These are phyloP conservation scores for Ministeria vibrans DNA, from an alignment of 78 protist genomes.

Conservation along the genomic window DNA sequence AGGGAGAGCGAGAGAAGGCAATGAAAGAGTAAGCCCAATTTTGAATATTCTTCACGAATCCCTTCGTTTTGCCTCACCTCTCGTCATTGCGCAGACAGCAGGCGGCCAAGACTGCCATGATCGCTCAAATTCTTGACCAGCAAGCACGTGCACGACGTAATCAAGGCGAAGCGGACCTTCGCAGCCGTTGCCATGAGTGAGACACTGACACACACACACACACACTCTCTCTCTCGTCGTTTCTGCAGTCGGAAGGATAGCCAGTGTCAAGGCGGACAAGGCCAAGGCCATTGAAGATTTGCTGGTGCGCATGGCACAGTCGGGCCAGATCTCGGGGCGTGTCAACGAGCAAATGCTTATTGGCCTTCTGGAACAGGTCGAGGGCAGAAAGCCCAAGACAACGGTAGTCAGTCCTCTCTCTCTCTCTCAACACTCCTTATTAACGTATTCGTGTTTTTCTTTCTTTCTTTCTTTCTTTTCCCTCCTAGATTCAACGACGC, in stretches of 20 bases:
- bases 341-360: neutral
- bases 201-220: neutral
- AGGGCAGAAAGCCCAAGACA: neutral
- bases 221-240: neutral
- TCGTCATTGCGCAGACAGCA: too few species aligned
- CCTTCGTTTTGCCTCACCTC: too few species aligned
- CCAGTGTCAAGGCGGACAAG: conserved; percentile 26
- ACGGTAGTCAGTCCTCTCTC: too few species aligned
- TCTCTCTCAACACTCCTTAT: too few species aligned
- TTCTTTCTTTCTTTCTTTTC: too few species aligned
- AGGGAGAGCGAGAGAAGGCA: too few species aligned
- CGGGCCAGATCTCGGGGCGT: neutral
- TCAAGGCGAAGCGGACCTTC: too few species aligned
- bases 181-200: neutral
- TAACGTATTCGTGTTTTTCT: too few species aligned
- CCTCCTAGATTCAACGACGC: too few species aligned
- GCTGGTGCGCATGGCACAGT: conserved; percentile 17
- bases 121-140: neutral
- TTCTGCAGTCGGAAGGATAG: conserved; percentile 8
- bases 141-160: neutral
- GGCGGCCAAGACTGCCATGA: too few species aligned
- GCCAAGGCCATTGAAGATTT: conserved; percentile 26
- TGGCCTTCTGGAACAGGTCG: neutral
- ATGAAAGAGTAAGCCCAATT: too few species aligned
- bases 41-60: too few species aligned